These are phyloP conservation scores for Verticillium albo-atrum DNA, from an alignment of 2,329 filamentous ascomycete species.

Conservation along the genomic window DNA sequence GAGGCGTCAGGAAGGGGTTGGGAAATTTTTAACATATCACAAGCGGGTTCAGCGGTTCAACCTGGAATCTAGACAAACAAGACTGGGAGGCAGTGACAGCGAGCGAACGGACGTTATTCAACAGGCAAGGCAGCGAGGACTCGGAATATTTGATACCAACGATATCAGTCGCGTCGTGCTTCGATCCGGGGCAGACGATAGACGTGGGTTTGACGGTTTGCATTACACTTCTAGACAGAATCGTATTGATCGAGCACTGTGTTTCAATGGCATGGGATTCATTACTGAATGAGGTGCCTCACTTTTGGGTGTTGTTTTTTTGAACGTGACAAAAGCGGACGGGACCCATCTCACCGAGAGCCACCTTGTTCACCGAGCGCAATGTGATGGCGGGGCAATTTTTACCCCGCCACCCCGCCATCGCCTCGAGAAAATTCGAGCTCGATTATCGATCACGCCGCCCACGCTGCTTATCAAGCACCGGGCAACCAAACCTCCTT, in stretches of 20 bases:
- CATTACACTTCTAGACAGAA: neutral
- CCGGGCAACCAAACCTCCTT: neutral
- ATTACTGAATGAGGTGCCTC: too few relatives aligned
- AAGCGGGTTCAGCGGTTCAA: neutral
- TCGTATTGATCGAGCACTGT: neutral
- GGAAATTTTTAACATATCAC: neutral
- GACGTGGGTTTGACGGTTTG: neutral
- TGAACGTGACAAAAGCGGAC: neutral
- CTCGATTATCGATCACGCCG: neutral
- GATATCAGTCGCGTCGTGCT: neutral
- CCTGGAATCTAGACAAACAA: neutral
- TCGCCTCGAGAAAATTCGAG: conserved; percentile 1
- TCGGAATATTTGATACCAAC: neutral
- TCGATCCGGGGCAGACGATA: neutral
- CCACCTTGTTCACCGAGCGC: neutral
- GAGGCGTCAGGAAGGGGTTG: neutral
- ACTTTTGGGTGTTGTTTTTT: neutral
- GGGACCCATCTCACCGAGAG: neutral
- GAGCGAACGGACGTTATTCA: neutral
- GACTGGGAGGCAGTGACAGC: neutral
- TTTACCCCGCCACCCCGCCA: conserved; percentile 3
- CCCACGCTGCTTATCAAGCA: conserved; percentile 3
- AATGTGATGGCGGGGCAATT: neutral
- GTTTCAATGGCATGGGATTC: too few relatives aligned
- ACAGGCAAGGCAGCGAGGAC: neutral